These are phyloP conservation scores for Axilococcus clingmanii DNA, from an alignment of 139 green algal genomes.

Conservation along the genomic window DNA sequence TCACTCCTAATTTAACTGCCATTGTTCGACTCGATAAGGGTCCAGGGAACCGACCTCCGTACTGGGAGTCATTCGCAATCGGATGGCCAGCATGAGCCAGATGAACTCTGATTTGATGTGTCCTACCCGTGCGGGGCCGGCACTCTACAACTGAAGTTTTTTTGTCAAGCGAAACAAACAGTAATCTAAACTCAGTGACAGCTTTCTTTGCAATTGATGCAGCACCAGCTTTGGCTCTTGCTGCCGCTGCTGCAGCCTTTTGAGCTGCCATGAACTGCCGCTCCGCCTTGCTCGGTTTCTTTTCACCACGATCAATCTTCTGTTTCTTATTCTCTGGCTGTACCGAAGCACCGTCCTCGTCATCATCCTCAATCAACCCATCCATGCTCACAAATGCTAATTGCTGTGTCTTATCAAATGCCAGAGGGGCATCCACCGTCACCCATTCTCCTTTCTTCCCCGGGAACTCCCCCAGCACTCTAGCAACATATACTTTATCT, in stretches of 20 bases:
- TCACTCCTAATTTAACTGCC: conserved; percentile 9
- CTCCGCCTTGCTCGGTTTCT: too few relatives aligned
- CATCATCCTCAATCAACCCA: neutral
- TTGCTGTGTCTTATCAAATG: neutral
- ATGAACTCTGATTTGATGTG: conserved; percentile 69
- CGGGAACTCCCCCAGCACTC: conserved; percentile 64
- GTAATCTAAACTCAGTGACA: conserved; percentile 39
- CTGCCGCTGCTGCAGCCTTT: neutral
- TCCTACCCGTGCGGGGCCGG: conserved; percentile 42
- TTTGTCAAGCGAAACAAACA: conserved; percentile 40
- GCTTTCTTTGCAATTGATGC: conserved; percentile 3
- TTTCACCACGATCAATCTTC: neutral
- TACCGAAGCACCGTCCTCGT: neutral
- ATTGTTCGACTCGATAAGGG: conserved; percentile 5
- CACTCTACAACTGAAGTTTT: conserved; percentile 59
- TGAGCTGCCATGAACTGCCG: neutral
- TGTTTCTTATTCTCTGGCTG: neutral
- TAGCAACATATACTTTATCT: conserved; percentile 76
- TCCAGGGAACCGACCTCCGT: conserved; percentile 39
- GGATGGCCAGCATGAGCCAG: conserved; percentile 54
- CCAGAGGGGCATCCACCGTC: neutral
- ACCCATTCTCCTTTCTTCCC: neutral
- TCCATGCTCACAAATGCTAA: neutral
- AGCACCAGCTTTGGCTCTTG: neutral
- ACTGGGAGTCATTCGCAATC: conserved; percentile 65